These are phyloP conservation scores for Hemileccinum impolitum DNA, from an alignment of 768 basidiomycete species.

Conservation along the genomic window DNA sequence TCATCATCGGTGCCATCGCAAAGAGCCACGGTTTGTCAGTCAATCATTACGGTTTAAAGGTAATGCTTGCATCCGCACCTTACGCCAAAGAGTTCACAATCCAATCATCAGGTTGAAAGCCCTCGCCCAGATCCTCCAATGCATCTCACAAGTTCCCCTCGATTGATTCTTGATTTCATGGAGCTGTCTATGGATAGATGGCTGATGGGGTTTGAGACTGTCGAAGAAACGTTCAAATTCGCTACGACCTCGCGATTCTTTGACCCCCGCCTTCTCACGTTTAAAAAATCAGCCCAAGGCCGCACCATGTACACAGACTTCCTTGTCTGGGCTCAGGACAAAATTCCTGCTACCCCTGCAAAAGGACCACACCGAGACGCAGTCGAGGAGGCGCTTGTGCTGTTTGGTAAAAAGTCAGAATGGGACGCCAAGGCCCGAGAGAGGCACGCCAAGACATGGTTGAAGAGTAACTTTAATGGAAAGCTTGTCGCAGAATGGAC, in stretches of 20 bases:
- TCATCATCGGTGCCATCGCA: conserved; percentile 60
- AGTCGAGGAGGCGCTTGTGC: conserved; percentile 45
- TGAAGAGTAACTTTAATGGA: conserved; percentile 50
- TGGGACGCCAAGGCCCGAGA: conserved; percentile 38
- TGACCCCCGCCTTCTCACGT: conserved; percentile 39
- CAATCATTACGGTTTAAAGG: conserved; percentile 58
- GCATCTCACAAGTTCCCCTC: conserved; percentile 47
- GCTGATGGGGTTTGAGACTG: conserved; percentile 51
- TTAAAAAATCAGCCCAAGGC: conserved; percentile 41
- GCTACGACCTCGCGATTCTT: conserved; percentile 53
- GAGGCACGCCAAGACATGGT: conserved; percentile 23
- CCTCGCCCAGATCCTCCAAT: conserved; percentile 38
- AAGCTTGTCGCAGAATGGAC: conserved; percentile 54
- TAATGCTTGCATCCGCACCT: conserved; percentile 18
- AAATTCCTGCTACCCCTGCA: conserved; percentile 7
- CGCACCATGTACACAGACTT: conserved; percentile 63
- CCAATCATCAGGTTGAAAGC: conserved; percentile 25
- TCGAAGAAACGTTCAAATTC: conserved; percentile 57
- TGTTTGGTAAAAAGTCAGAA: conserved; percentile 50
- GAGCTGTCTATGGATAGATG: conserved; percentile 53
- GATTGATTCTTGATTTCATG: conserved; percentile 52
- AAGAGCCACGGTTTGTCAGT: conserved; percentile 49
- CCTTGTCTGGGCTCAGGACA: conserved; percentile 43
- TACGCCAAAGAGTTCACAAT: conserved; percentile 12
- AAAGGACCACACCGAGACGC: conserved; percentile 18